A percentile compares a stretch with the other conserved stretches of the same genome.
Conservation (phyloP, 176 grass and related monocot genomes). For the Juncus inflexus region DNA sequence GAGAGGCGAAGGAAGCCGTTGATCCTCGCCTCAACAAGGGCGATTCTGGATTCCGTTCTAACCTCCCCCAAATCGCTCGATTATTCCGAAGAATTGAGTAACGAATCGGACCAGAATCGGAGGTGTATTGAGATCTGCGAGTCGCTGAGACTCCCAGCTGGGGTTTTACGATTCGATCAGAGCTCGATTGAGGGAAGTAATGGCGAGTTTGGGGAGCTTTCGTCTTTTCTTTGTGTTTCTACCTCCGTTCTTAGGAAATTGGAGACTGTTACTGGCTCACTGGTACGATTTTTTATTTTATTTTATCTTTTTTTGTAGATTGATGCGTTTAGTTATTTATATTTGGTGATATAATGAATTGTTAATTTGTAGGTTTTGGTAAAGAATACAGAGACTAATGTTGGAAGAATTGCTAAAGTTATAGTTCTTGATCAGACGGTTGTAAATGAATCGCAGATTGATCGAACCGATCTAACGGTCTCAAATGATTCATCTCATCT, state of each 20-base stretch:
- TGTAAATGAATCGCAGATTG: constrained; percentile 17
- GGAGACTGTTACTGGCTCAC: constrained; percentile 55
- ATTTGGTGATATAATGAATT: constrained; percentile 2
- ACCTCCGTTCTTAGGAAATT: constrained; percentile 52
- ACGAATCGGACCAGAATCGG: not conserved
- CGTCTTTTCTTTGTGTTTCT: constrained; percentile 51
- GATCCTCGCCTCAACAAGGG: constrained; percentile 67
- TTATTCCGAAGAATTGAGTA: not conserved
- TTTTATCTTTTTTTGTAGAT: not conserved
- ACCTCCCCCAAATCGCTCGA: constrained; percentile 28
- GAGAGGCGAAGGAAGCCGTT: constrained; percentile 65
- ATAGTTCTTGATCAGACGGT: constrained; percentile 46
- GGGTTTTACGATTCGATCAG: constrained; percentile 56
- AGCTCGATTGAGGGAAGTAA: not conserved
- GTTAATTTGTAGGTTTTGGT: constrained; percentile 57
- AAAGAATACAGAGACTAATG: constrained; percentile 80
- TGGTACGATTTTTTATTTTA: constrained; percentile 38
- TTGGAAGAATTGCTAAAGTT: constrained; percentile 70
- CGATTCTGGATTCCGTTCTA: constrained; percentile 64
- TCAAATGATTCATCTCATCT: constrained; percentile 21
- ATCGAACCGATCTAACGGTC: constrained; percentile 10
- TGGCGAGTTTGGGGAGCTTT: constrained; percentile 46
- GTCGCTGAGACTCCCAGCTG: constrained; percentile 46
- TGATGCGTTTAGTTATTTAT: not conserved
- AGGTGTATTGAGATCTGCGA: constrained; percentile 12